A percentile compares a stretch with the other conserved stretches of the same genome.
Evolutionary conservation across 1,284 basidiomycete genomes (phyloP).

Genomic region (Irpex lacteus): DNA sequence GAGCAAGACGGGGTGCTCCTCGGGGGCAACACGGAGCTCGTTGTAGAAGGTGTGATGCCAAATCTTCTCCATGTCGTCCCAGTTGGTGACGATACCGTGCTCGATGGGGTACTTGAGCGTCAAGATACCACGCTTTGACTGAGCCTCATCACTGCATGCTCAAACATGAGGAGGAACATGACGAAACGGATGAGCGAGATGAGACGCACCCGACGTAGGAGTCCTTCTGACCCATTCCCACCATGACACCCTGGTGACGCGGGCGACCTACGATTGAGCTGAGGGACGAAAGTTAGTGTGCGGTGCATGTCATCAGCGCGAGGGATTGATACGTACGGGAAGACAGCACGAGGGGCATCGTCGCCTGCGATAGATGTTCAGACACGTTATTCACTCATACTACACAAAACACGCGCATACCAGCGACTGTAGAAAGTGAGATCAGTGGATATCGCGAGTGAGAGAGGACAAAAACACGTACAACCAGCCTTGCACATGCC

Average conservation of each 20-base stretch:
- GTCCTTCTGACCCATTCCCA: constrained; percentile 86
- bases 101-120: constrained; percentile 87
- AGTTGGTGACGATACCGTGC: constrained; percentile 92
- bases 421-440: constrained; percentile 43
- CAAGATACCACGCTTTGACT: constrained; percentile 94
- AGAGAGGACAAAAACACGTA: constrained; percentile 36
- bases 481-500: constrained; percentile 95
- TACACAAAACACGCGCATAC: constrained; percentile 27
- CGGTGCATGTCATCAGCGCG: neutral
- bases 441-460: constrained; percentile 15
- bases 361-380: constrained; percentile 44
- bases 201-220: constrained; percentile 75
- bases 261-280: constrained; percentile 91
- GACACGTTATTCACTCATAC: constrained; percentile 4
- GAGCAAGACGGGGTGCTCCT: constrained; percentile 92
- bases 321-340: constrained; percentile 46
- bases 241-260: constrained; percentile 93
- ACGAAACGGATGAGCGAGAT: neutral
- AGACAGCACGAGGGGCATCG: constrained; percentile 70
- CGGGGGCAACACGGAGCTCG: constrained; percentile 80
- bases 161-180: neutral
- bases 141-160: constrained; percentile 76
- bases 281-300: neutral
- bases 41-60: constrained; percentile 94
- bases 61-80: constrained; percentile 96